Conservation (phyloP, 176 grass and related monocot species). For the Panicum miliaceum region DNA sequence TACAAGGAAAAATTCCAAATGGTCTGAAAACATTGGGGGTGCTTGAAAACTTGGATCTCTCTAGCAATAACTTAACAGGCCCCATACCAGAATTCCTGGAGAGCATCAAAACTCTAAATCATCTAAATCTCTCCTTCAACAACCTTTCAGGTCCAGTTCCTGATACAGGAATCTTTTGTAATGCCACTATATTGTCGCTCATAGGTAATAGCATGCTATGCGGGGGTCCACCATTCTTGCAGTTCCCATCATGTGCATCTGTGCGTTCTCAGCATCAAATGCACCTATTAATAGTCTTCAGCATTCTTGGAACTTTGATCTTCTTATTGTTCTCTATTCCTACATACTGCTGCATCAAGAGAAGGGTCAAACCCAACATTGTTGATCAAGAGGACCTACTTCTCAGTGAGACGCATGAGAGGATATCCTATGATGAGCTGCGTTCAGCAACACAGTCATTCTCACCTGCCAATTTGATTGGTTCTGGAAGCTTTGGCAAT, state of each 20-base stretch:
- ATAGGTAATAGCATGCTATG: conserved; percentile 37
- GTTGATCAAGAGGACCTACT: neutral
- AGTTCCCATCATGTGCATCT: conserved; percentile 16
- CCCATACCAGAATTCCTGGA: conserved; percentile 32
- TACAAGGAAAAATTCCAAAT: conserved; percentile 23
- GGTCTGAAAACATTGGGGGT: neutral
- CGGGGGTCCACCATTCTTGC: conserved; percentile 26
- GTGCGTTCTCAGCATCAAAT: conserved; percentile 1
- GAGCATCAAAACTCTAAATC: neutral
- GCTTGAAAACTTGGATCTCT: conserved; percentile 34
- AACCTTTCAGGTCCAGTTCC: conserved; percentile 36
- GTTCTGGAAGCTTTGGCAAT: conserved; percentile 46
- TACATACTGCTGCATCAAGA: conserved; percentile 23
- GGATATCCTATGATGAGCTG: conserved; percentile 43
- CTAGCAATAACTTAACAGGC: conserved; percentile 20
- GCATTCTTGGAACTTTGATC: conserved; percentile 9
- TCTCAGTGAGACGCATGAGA: neutral
- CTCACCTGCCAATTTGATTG: conserved; percentile 34
- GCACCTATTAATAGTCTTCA: conserved; percentile 3
- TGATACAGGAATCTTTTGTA: conserved; percentile 20
- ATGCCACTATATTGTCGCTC: neutral
- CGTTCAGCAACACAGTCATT: conserved; percentile 34
- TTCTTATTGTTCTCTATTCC: neutral
- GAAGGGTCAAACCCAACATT: neutral
- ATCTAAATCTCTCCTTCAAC: conserved; percentile 45